Evolutionary conservation across 805 yeast genomes (phyloP).

Genomic region (Ascoidea asiatica): DNA sequence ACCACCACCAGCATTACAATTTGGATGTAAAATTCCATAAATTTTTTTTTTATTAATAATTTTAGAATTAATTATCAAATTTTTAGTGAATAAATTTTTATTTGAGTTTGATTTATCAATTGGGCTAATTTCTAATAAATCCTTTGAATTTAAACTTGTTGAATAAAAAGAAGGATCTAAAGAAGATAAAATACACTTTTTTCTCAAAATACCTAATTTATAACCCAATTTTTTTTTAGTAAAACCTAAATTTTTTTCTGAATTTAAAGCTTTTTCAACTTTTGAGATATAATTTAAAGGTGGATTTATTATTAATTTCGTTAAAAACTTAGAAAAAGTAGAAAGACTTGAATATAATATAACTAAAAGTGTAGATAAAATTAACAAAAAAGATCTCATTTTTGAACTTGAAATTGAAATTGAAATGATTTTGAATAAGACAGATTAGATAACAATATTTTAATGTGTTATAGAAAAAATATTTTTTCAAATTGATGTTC

Average conservation of each 20-base stretch:
- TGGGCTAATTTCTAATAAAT: neutral
- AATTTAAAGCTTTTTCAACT: neutral
- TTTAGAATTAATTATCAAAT: too few relatives aligned
- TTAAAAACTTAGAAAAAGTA: neutral
- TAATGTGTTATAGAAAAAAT: too few relatives aligned
- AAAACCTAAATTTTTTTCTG: neutral
- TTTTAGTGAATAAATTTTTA: conserved; percentile 3
- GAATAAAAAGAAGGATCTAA: conserved; percentile 4
- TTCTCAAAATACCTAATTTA: conserved; percentile 4
- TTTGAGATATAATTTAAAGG: neutral
- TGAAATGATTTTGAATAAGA: too few relatives aligned
- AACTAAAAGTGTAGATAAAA: too few relatives aligned
- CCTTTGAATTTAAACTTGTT: neutral
- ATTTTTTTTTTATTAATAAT: conserved; percentile 27
- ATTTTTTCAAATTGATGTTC: too few relatives aligned
- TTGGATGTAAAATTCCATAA: conserved; percentile 90
- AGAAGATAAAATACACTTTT: conserved; percentile 3
- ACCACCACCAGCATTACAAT: conserved; percentile 94
- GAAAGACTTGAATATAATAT: too few relatives aligned
- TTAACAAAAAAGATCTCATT: too few relatives aligned
- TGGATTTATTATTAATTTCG: neutral
- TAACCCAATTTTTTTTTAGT: neutral
- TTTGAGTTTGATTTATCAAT: neutral
- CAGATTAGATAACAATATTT: too few relatives aligned
- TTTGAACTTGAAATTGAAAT: too few relatives aligned